These are phyloP conservation scores for Rosa chinensis DNA, from an alignment of 306 rosid genomes.

Conservation along the genomic window DNA sequence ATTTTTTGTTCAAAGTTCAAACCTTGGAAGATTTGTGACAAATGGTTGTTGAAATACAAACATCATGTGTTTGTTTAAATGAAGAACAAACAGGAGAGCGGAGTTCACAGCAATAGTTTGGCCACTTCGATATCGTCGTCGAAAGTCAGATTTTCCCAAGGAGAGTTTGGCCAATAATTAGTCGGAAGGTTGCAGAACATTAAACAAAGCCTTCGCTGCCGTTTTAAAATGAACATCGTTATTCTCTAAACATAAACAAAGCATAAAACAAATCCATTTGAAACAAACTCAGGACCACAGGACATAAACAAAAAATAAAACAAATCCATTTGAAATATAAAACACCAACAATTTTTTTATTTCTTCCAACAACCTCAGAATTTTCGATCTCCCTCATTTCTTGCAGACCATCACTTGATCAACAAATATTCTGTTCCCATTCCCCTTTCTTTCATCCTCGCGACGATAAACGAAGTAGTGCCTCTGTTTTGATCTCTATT, in stretches of 20 bases:
- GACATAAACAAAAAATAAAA: too few species aligned
- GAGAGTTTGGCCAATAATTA: not conserved
- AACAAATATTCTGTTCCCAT: too few species aligned
- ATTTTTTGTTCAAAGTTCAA: not conserved
- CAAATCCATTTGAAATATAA: too few species aligned
- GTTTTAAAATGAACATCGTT: not conserved
- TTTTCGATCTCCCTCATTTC: too few species aligned
- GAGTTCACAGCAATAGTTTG: not conserved
- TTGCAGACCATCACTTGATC: too few species aligned
- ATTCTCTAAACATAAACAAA: not conserved
- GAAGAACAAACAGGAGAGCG: not conserved
- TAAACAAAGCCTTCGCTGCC: not conserved
- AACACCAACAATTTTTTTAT: too few species aligned
- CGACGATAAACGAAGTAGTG: not conserved
- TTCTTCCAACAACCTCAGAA: too few species aligned
- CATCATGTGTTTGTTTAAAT: not conserved
- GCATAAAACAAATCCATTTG: not conserved
- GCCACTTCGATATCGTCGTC: not conserved
- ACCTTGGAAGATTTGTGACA: not conserved
- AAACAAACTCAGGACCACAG: too few species aligned
- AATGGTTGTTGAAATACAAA: not conserved
- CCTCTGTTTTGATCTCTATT: not conserved
- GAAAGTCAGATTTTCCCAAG: not conserved
- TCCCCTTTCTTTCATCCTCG: too few species aligned
- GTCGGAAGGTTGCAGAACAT: not conserved